Percentiles rank a stretch among this genome's conserved stretches.
phyloP scores from a whole-genome alignment of 768 basidiomycete genomes.

The Russula compacta region DNA sequence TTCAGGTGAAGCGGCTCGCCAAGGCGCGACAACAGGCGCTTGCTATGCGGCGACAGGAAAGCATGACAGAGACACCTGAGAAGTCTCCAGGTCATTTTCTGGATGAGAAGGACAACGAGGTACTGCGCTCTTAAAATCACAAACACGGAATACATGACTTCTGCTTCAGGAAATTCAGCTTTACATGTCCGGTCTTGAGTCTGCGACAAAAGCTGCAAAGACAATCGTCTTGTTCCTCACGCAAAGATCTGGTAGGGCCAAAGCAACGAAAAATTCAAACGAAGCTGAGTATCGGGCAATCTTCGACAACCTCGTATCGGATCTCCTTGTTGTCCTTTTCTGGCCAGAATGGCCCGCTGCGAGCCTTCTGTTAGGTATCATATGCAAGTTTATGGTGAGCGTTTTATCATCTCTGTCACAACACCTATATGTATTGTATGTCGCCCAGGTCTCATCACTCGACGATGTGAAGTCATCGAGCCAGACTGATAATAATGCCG shows the following conservation, averaged over 20 bases:
- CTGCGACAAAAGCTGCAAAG: constrained; percentile 76
- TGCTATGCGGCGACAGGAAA: constrained; percentile 57
- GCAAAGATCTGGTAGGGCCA: constrained; percentile 70
- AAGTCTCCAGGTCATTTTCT: constrained; percentile 44
- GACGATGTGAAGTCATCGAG: constrained; percentile 69
- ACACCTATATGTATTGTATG: neutral
- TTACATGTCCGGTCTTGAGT: constrained; percentile 65
- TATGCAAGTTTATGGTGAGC: constrained; percentile 77
- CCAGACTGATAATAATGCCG: constrained; percentile 67
- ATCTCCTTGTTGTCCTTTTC: constrained; percentile 79
- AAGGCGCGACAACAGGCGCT: constrained; percentile 54
- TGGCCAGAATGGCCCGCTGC: constrained; percentile 99
- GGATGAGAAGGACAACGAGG: constrained; percentile 62
- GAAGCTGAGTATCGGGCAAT: constrained; percentile 92
- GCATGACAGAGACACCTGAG: constrained; percentile 33
- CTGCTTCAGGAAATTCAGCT: constrained; percentile 50
- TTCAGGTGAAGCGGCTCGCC: constrained; percentile 54
- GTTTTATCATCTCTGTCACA: neutral
- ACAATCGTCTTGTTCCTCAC: constrained; percentile 45
- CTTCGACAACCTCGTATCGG: constrained; percentile 84
- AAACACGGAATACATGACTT: neutral
- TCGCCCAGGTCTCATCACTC: constrained; percentile 62
- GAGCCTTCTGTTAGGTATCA: constrained; percentile 66
- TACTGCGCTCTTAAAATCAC: constrained; percentile 23
- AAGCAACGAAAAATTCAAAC: constrained; percentile 81